Evolutionary conservation across 106 monocot species (phyloP).

Genomic region (Alisma plantagoaquatica): DNA sequence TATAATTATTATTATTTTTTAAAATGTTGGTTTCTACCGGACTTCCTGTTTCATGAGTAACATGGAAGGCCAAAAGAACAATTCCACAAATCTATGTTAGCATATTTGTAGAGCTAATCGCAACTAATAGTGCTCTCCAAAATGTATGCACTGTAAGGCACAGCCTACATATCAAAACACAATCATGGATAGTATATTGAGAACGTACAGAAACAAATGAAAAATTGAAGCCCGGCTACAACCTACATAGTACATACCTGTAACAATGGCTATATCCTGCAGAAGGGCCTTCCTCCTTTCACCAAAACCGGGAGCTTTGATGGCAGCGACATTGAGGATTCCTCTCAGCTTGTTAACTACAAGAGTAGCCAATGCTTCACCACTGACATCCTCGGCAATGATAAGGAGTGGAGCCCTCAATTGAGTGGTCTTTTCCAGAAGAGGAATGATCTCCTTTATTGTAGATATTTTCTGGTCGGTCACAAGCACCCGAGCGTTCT

Average conservation of each 20-base stretch:
- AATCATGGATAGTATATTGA: not conserved
- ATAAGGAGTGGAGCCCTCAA: constrained; percentile 63
- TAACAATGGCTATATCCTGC: constrained; percentile 76
- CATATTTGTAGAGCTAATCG: too few species aligned
- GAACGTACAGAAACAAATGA: not conserved
- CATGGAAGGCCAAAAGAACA: too few species aligned
- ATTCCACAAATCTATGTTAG: too few species aligned
- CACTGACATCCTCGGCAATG: constrained; percentile 67
- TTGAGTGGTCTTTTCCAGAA: constrained; percentile 59
- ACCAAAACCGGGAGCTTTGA: constrained; percentile 76
- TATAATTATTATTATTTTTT: too few species aligned
- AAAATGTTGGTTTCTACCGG: too few species aligned
- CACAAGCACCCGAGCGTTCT: constrained; percentile 59
- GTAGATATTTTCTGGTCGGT: constrained; percentile 78
- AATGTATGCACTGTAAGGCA: too few species aligned
- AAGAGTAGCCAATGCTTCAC: constrained; percentile 74
- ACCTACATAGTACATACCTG: constrained; percentile 24
- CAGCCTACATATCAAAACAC: too few species aligned
- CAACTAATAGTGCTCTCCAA: too few species aligned
- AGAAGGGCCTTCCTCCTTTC: constrained; percentile 72
- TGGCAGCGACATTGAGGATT: constrained; percentile 71
- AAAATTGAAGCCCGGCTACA: not conserved
- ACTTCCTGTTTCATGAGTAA: too few species aligned
- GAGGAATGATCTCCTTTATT: constrained; percentile 64
- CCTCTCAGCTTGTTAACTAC: constrained; percentile 73